Evolutionary conservation across 23 red algal genomes (phyloP).

Genomic region (Gracilaria caudata): DNA sequence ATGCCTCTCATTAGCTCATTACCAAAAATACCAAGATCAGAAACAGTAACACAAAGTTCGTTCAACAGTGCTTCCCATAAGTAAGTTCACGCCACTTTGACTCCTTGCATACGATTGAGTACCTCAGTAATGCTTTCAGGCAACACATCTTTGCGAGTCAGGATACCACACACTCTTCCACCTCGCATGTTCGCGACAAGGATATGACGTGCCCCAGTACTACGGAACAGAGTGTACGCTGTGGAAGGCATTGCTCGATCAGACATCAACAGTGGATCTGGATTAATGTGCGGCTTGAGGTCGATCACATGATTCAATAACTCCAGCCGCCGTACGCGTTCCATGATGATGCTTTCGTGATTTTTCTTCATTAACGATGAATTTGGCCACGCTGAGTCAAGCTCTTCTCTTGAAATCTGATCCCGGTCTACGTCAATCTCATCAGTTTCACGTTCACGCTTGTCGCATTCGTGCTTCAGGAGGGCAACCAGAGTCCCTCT

Average conservation of each 20-base stretch:
- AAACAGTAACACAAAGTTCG: not conserved
- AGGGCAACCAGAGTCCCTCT: slow-evolving; percentile 44
- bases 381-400: slow-evolving; percentile 83
- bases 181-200: slow-evolving; percentile 65
- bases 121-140: slow-evolving; percentile 61
- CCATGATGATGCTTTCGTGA: slow-evolving; percentile 49
- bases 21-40: too few species aligned
- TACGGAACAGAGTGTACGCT: slow-evolving; percentile 60
- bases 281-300: slow-evolving; percentile 76
- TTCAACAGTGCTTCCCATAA: not conserved
- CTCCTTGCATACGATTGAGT: slow-evolving; percentile 8
- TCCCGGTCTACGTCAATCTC: slow-evolving; percentile 15
- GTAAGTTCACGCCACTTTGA: not conserved
- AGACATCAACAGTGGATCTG: slow-evolving; percentile 80
- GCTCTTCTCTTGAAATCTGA: slow-evolving; percentile 33
- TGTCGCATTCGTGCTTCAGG: slow-evolving; percentile 50
- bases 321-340: slow-evolving; percentile 11
- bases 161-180: slow-evolving; percentile 74
- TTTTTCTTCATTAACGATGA: slow-evolving; percentile 22
- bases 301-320: slow-evolving; percentile 48
- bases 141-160: slow-evolving; percentile 89
- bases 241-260: slow-evolving; percentile 65
- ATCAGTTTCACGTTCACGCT: slow-evolving; percentile 1
- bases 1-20: too few species aligned
- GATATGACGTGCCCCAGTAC: slow-evolving; percentile 82